Evolutionary conservation across 148 eudicot species (phyloP), one percentile per base, ranked within the genome.

Genomic region (Vaccinium macrocarpon): DNA sequence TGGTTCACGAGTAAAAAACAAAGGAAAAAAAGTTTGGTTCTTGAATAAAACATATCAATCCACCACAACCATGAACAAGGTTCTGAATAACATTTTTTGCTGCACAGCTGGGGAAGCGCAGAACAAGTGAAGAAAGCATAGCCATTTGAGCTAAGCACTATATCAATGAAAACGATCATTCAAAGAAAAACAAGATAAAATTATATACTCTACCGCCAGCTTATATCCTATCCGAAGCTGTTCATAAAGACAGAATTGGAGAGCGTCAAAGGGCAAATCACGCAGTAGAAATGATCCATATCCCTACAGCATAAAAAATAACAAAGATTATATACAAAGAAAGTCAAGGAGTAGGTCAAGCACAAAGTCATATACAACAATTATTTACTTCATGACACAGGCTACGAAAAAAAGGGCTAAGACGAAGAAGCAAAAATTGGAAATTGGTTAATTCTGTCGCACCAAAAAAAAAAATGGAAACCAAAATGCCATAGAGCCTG

Each of bases 251-350:
- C 99, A 97, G 89, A 97, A 97, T 80, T 97, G 99, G 85, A 97
- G 91, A 29, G 99, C 99, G 84, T 97, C 99, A 85, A 97, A 97
- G 84, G 99, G 99, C 85, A 97, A 90, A 88, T 97, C 99, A 82
- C 99, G 90, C 78, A 97, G 90, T 53, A 97, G 87, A 89, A 95
- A 97, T 62, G 98, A 97, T 80, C 97, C 89, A 86, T 92, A 96
- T 51, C 99, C 99, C 99, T 96, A 85, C 86, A 88, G 84, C 75
- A 52, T 77, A 8, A 76, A 81, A 38, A 88, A 16, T 1, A 55
- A 46, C 68, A 15, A 52, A 0, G 3, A n/a, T 64, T 23, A 64
- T n/a, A 21, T n/a, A 64, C 70, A 64, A 57, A 75, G 68, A 16
- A 1, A 32, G 16, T 10, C 19, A 51, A 16, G 61, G 59, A 68